phyloP scores from a whole-genome alignment of 164 flowering plant genomes.

The Cinnamomum chago region DNA sequence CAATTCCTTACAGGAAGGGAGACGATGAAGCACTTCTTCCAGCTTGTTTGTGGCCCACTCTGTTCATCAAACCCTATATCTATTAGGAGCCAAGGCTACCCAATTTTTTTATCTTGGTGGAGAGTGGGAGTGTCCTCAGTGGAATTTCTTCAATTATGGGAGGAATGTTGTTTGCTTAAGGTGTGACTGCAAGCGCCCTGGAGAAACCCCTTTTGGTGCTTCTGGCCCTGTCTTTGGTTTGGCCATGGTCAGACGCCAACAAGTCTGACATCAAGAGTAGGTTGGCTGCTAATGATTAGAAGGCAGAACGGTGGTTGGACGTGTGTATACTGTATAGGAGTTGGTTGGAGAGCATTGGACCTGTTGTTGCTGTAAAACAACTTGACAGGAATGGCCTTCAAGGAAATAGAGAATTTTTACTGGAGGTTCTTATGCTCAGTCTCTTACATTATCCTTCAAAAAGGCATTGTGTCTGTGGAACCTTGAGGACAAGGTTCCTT shows the following conservation, averaged over 20 bases:
- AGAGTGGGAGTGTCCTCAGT: slow-evolving; percentile 99
- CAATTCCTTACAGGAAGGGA: no score
- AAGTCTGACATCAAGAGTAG: slow-evolving; percentile 33
- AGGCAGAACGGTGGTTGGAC: slow-evolving; percentile 70
- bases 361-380: slow-evolving; percentile 85
- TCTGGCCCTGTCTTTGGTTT: slow-evolving; percentile 14
- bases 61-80: no score
- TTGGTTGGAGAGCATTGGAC: slow-evolving; percentile 69
- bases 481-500: no score
- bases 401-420: slow-evolving; percentile 38
- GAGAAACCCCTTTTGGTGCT: slow-evolving; percentile 20
- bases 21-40: no score
- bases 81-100: no score
- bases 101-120: slow-evolving; percentile 32
- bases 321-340: slow-evolving; percentile 60
- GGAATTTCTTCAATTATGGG: slow-evolving; percentile 80
- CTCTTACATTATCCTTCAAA: slow-evolving; percentile 53
- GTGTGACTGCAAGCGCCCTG: slow-evolving; percentile 90
- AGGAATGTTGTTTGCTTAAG: slow-evolving; percentile 73
- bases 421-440: slow-evolving; percentile 69
- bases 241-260: slow-evolving; percentile 11
- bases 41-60: no score
- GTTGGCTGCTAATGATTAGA: slow-evolving; percentile 54
- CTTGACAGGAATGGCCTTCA: slow-evolving; percentile 88
- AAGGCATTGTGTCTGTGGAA: no score